Base-by-base conservation (phyloP, 495 filamentous ascomycete genomes). In the Aspergillus nanangensis region DNA sequence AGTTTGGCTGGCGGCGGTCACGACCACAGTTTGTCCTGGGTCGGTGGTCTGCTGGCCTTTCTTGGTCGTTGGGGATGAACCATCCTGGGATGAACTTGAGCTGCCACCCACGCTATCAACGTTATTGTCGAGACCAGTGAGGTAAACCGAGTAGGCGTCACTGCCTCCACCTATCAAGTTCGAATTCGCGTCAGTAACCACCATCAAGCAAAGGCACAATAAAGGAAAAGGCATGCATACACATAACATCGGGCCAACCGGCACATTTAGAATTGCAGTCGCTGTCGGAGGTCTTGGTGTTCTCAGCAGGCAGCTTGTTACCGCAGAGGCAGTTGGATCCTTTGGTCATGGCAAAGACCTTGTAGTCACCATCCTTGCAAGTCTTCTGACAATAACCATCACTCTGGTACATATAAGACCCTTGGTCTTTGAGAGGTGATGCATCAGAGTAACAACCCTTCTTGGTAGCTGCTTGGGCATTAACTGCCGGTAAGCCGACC, bases 321-420 rank as follows among this genome's bases (percentile, higher is more conserved):
- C 74, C 76, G 52, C 76, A 79, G 18, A 67, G 55, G 55, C 76
- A 79, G 42, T 73, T 47, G 1, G 67, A 62, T 14, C 70, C 71
- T 18, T 52, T 57, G 3, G 54, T 67, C 47, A 74, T 51, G 25
- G 57, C 76, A 49, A 75, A 73, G 4, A 72, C 71, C 3, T 70
- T 49, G 17, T 64, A 55, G 24, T 55, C 58, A 14, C 53, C 45
- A 0, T 44, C 38, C 18, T 57, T 45, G 49, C 76, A 79, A 32
- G 52, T 47, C 32, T 66, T 41, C 27, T 67, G 57, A 44, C 76
- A 79, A 49, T 74, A 75, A 51, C 70, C 70, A 20, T 65, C 58
- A 59, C 71, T 74, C 41, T 79, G 76, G 22, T 65, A 79, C 37
- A 52, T 66, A 15, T 63, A 77, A 40, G 59, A 41, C 21, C 70